Percentiles rank a stretch among this genome's conserved stretches.
phyloP scores from a whole-genome alignment of 2,329 filamentous ascomycete genomes.

The Helminthosporium solani region DNA sequence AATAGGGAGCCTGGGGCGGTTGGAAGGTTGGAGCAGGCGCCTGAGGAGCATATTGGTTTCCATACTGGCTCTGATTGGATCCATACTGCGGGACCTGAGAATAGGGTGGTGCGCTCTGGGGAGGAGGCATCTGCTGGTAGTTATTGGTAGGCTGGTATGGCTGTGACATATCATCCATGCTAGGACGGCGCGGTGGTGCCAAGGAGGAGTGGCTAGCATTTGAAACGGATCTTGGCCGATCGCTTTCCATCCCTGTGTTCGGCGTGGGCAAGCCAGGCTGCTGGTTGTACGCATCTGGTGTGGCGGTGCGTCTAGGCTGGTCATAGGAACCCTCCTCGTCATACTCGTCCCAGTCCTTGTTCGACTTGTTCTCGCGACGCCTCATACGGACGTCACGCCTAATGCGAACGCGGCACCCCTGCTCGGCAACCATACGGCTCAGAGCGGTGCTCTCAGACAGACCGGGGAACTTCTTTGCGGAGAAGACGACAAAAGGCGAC shows the following conservation, averaged over 20 bases:
- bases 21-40: conserved; percentile 40
- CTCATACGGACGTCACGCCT: conserved; percentile 91
- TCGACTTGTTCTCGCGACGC: conserved; percentile 71
- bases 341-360: conserved; percentile 66
- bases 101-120: conserved; percentile 42
- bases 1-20: conserved; percentile 37
- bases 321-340: conserved; percentile 55
- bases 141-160: conserved; percentile 38
- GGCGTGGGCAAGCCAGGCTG: conserved; percentile 37
- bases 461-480: conserved; percentile 97
- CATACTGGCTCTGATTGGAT: conserved; percentile 36
- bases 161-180: conserved; percentile 48
- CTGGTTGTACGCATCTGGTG: conserved; percentile 51
- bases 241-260: conserved; percentile 36
- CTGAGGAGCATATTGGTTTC: conserved; percentile 36
- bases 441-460: conserved; percentile 84
- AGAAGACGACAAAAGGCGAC: conserved; percentile 81
- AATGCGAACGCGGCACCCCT: conserved; percentile 94
- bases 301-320: conserved; percentile 51
- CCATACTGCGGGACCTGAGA: conserved; percentile 43
- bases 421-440: conserved; percentile 89
- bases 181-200: conserved; percentile 45
- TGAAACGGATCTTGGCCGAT: conserved; percentile 62
- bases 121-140: conserved; percentile 45
- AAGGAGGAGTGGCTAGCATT: conserved; percentile 53